Evolutionary conservation across 306 rosid species (phyloP), one percentile per base, ranked within the genome.

Genomic region (Fragaria nilgerrensis): DNA sequence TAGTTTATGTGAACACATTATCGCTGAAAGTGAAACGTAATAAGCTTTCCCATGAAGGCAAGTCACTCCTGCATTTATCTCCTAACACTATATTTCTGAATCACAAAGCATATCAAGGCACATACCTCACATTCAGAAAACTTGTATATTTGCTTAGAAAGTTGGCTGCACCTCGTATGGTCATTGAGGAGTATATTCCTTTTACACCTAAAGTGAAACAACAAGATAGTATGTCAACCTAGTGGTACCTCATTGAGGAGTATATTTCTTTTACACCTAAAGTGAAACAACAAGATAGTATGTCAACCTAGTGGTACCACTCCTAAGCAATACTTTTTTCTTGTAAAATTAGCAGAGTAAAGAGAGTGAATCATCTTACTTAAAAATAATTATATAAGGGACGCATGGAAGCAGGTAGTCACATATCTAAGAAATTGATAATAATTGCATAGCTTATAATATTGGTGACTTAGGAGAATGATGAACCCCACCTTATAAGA

Each of bases 181-280:
- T 87, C 44, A 55, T 84, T 27, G 98, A 94, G 76, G 83, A 83
- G 82, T 92, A 92, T 67, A 89, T 77, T 82, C 98, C 97, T 79
- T 90, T 94, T 29, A 84, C 82, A 68, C 98, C 98, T 94, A 70
- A 75, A 75, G 68, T 68, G 20, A 77, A 72, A 65, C 70, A 25
- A 71, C 81, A 56, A 25, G 53, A 56, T 12, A 67, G 70, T 13
- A 50, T 29, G 23, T 64, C 78, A 74, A 68, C 52, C 44, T 55
- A 75, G 69, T 14, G 68, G 37, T 39, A 68, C 77, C 62, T 87
- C 44, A 55, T 84, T 27, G 98, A 94, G 78, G 83, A 83, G 82
- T 92, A 92, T 67, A 89, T 77, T 81, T 97, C 97, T 79, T 90
- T 94, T 29, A 84, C 82, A 68, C 98, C 98, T 94, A 70, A 75